These are phyloP conservation scores for Carex myosuroides DNA, from an alignment of 176 grass and related monocot species.

Conservation along the genomic window DNA sequence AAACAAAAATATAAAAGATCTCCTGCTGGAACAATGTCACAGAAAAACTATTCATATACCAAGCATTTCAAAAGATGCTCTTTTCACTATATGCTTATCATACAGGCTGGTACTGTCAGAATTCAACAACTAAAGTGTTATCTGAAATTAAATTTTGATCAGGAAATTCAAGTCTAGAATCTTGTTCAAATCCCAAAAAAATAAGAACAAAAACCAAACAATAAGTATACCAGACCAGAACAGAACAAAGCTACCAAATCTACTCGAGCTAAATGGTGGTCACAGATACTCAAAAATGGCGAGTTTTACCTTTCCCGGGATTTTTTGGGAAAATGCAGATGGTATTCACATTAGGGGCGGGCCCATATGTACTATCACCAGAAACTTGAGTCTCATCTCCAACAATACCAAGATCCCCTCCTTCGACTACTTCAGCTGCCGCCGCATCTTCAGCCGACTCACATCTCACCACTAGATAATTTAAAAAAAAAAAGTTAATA, in stretches of 20 bases:
- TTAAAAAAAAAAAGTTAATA: neutral
- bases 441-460: constrained; percentile 78
- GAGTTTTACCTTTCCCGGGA: constrained; percentile 62
- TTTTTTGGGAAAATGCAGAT: constrained; percentile 90
- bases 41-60: neutral
- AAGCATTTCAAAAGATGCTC: neutral
- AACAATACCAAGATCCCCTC: constrained; percentile 76
- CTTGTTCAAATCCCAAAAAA: neutral
- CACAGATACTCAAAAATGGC: neutral
- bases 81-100: neutral
- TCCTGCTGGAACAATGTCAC: neutral
- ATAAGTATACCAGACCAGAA: neutral
- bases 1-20: neutral
- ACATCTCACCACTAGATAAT: constrained; percentile 45
- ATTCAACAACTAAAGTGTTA: neutral
- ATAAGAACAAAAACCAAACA: constrained; percentile 8
- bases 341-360: constrained; percentile 69
- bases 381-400: constrained; percentile 80
- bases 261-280: neutral
- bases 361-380: constrained; percentile 53
- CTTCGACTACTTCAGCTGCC: constrained; percentile 76
- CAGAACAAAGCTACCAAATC: neutral
- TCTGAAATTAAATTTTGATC: neutral
- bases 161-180: neutral
- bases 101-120: neutral